Conservation (phyloP, 192 early-diverging fungal genomes). For the Podochytrium sp. region DNA sequence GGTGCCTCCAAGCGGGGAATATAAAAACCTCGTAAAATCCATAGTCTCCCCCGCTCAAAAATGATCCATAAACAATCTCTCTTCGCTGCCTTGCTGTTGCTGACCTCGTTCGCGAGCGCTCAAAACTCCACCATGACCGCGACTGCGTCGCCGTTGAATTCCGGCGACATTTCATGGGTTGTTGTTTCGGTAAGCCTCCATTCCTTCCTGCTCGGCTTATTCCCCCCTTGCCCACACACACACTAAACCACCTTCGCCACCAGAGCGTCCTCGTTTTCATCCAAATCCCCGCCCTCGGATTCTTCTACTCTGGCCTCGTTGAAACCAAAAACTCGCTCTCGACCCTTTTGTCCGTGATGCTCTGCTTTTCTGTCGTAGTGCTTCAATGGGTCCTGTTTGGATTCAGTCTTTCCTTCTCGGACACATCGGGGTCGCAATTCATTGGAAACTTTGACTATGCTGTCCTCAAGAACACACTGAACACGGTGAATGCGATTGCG, state of each 20-base stretch:
- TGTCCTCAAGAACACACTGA: constrained; percentile 60
- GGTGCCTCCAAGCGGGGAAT: too few species aligned
- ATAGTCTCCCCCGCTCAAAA: too few species aligned
- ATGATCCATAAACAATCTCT: too few species aligned
- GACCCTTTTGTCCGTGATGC: constrained; percentile 73
- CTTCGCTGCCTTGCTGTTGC: too few species aligned
- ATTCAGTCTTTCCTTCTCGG: constrained; percentile 43
- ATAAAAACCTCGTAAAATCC: too few species aligned
- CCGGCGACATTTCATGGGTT: constrained; percentile 55
- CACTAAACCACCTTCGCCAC: neutral
- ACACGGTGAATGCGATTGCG: constrained; percentile 3
- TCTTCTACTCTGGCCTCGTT: constrained; percentile 90
- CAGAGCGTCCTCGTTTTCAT: constrained; percentile 74
- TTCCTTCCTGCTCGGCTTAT: neutral
- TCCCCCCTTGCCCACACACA: neutral
- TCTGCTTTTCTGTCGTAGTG: constrained; percentile 81
- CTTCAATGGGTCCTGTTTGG: constrained; percentile 61
- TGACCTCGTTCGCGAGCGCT: too few species aligned
- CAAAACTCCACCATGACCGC: too few species aligned
- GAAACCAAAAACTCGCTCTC: constrained; percentile 84
- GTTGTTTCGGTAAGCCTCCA: constrained; percentile 1
- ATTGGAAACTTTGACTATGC: constrained; percentile 83
- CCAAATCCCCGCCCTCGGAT: constrained; percentile 86
- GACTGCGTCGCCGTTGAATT: constrained; percentile 61
- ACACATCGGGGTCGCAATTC: constrained; percentile 42